These are phyloP conservation scores for Rhynchospora pubera DNA, from an alignment of 176 grass and related monocot genomes.

Conservation along the genomic window DNA sequence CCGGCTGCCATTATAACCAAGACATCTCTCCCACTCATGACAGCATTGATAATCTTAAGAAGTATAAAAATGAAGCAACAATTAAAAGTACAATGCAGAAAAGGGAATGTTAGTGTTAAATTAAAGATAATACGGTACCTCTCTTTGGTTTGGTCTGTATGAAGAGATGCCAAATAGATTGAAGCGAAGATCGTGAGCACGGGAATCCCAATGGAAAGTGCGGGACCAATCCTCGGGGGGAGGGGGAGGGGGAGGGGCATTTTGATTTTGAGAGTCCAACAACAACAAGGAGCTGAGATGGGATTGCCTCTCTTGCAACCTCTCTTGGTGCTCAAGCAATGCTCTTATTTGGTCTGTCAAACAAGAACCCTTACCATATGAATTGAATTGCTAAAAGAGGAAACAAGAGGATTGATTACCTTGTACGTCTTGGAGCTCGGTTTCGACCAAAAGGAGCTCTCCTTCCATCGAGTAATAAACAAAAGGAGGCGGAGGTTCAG, in stretches of 20 bases:
- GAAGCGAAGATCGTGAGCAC: conserved; percentile 56
- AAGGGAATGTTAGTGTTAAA: background rate
- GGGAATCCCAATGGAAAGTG: conserved; percentile 73
- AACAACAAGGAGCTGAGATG: conserved; percentile 57
- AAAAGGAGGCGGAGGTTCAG: too few species aligned
- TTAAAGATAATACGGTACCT: conserved; percentile 35
- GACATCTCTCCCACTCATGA: conserved; percentile 83
- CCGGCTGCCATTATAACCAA: conserved; percentile 98
- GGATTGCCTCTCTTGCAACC: conserved; percentile 50
- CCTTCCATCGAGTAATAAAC: too few species aligned
- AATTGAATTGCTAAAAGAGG: too few species aligned
- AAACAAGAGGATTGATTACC: conserved; percentile 40
- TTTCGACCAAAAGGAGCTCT: conserved; percentile 59
- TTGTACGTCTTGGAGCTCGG: conserved; percentile 75
- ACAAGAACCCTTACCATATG: too few species aligned
- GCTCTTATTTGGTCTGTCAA: conserved; percentile 43
- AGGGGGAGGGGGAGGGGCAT: conserved; percentile 23
- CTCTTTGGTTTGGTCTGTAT: conserved; percentile 77
- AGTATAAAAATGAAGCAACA: background rate
- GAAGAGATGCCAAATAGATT: conserved; percentile 80
- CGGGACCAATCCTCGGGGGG: conserved; percentile 53
- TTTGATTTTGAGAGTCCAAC: conserved; percentile 31
- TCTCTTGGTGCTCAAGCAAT: conserved; percentile 75
- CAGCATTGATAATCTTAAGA: conserved; percentile 82
- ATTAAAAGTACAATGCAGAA: too few species aligned